Conservation (phyloP, 2,329 filamentous ascomycete species). For the Colletotrichum sp. region DNA sequence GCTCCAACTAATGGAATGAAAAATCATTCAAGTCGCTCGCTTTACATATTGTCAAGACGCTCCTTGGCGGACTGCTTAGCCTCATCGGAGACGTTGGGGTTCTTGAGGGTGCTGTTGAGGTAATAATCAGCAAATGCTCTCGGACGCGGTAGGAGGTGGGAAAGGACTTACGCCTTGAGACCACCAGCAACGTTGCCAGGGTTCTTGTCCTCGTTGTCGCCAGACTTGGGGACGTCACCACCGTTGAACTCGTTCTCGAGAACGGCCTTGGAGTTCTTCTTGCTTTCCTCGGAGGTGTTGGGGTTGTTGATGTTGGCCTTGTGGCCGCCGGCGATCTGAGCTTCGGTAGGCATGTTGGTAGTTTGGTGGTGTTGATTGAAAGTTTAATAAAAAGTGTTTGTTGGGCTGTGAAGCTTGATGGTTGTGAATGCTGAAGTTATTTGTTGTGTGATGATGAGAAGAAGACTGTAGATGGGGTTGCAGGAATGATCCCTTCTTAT, state of each 20-base stretch:
- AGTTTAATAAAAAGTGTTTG: background rate
- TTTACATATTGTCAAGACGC: slow-evolving; percentile 48
- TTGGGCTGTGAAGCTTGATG: background rate
- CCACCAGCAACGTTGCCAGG: slow-evolving; percentile 57
- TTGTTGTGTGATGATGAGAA: slow-evolving; percentile 4
- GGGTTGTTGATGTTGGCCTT: slow-evolving; percentile 64
- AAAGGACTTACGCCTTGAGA: slow-evolving; percentile 51
- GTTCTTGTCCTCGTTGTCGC: slow-evolving; percentile 50
- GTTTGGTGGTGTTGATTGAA: background rate
- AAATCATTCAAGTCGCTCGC: background rate
- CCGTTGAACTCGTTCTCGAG: slow-evolving; percentile 56
- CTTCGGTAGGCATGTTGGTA: slow-evolving; percentile 50
- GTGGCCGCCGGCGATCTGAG: slow-evolving; percentile 61
- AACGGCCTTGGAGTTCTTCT: slow-evolving; percentile 57
- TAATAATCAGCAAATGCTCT: too few species aligned
- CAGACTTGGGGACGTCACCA: slow-evolving; percentile 37
- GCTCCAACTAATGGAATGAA: background rate
- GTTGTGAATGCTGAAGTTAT: background rate
- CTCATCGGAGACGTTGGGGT: slow-evolving; percentile 61
- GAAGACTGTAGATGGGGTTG: background rate
- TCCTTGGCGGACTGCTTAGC: slow-evolving; percentile 61
- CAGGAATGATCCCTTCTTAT: slow-evolving; percentile 15
- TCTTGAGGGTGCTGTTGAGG: slow-evolving; percentile 49
- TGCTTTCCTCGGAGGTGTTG: slow-evolving; percentile 59
- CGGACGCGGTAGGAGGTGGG: too few species aligned